These are phyloP conservation scores for Tilletia setariae DNA, from an alignment of 1,284 basidiomycete species.

Conservation along the genomic window DNA sequence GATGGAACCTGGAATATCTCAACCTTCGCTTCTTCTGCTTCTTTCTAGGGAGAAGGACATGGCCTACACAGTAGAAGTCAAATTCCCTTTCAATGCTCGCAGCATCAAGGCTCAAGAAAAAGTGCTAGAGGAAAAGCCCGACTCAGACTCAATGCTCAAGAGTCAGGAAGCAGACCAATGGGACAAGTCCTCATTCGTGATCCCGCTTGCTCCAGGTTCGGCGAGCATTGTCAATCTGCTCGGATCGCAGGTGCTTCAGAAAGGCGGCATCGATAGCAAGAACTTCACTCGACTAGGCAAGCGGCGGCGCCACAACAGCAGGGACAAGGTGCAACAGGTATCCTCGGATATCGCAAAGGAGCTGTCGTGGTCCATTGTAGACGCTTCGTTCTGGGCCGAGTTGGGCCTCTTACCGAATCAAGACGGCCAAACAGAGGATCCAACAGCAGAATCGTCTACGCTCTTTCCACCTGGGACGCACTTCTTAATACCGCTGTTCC, in stretches of 20 bases:
- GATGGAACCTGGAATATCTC: no score
- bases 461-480: background rate
- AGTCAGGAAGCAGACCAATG: background rate
- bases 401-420: background rate
- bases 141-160: background rate
- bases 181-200: background rate
- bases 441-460: background rate
- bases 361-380: background rate
- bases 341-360: background rate
- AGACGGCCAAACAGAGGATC: background rate
- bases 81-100: background rate
- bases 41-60: slow-evolving; percentile 12
- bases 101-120: background rate
- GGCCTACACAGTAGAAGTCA: slow-evolving; percentile 5
- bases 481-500: slow-evolving; percentile 7
- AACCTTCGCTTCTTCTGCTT: background rate
- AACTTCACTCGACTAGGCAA: background rate
- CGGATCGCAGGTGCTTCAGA: background rate
- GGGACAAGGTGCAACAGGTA: no score
- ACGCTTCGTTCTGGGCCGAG: background rate
- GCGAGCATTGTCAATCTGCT: background rate
- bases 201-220: background rate
- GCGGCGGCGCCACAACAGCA: background rate
- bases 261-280: background rate
- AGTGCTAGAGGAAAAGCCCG: background rate